Conservation (phyloP, 164 flowering plant genomes). For the Chloranthus sessilifolius region DNA sequence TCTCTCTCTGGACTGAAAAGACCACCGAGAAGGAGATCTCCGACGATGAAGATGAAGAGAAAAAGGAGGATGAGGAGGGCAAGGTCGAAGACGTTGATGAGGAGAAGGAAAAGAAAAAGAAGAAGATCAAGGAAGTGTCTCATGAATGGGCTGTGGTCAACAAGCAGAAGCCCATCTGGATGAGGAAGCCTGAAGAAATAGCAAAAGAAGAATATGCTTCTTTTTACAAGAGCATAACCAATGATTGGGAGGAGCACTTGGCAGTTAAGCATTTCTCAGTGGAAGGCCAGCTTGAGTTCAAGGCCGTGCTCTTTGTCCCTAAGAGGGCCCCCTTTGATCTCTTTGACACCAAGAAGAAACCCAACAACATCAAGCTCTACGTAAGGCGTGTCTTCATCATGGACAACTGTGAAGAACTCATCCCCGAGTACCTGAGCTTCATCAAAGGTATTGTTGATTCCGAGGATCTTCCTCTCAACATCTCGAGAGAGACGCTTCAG, state of each 20-base stretch:
- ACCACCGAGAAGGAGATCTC: constrained; percentile 38
- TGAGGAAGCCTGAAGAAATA: constrained; percentile 39
- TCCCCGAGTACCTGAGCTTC: constrained; percentile 32
- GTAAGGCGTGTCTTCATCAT: constrained; percentile 21
- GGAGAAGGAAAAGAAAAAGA: constrained; percentile 21
- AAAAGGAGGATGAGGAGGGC: constrained; percentile 27
- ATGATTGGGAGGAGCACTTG: constrained; percentile 22
- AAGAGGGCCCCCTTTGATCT: constrained; percentile 20
- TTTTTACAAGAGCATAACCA: constrained; percentile 32
- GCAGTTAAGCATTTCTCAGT: constrained; percentile 36
- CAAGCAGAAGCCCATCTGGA: constrained; percentile 43
- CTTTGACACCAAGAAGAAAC: constrained; percentile 29
- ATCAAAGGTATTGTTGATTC: constrained; percentile 20
- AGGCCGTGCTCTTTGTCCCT: constrained; percentile 19
- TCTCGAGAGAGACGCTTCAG: constrained; percentile 20
- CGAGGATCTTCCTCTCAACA: constrained; percentile 21
- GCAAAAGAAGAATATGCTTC: constrained; percentile 35
- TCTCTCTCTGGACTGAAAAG: constrained; percentile 32
- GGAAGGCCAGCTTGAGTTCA: constrained; percentile 23
- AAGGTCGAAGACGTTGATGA: constrained; percentile 23
- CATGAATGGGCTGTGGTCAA: constrained; percentile 31
- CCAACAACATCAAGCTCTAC: constrained; percentile 26
- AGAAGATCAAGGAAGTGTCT: constrained; percentile 34
- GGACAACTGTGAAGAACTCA: constrained; percentile 25
- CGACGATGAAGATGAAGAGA: constrained; percentile 51